These are phyloP conservation scores for Fagopyrum homotropicum DNA, from an alignment of 148 eudicot genomes.

Conservation along the genomic window DNA sequence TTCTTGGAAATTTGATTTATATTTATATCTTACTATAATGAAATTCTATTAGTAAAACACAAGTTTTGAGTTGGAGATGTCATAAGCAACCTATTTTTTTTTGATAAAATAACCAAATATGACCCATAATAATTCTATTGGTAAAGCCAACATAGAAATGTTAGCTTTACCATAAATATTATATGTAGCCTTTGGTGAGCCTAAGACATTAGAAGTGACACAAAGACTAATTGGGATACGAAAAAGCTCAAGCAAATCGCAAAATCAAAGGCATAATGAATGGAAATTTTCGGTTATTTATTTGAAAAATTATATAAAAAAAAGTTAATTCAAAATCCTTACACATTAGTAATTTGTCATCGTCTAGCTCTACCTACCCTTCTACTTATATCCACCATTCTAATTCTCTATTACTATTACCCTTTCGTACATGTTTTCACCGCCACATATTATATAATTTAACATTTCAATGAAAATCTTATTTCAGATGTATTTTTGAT, in stretches of 20 bases:
- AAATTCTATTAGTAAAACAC: no score
- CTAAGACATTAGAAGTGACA: conserved; percentile 4
- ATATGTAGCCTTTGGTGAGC: neutral
- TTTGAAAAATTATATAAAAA: no score
- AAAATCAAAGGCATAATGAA: conserved; percentile 26
- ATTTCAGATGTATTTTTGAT: no score
- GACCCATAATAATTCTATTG: neutral
- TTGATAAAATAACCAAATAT: neutral
- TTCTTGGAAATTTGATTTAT: no score
- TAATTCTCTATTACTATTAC: neutral
- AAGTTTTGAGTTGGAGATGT: no score
- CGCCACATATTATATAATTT: no score
- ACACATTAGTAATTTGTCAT: neutral
- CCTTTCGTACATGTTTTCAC: neutral
- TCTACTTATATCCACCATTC: neutral
- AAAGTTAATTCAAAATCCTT: neutral
- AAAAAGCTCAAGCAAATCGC: conserved; percentile 20
- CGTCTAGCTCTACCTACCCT: neutral
- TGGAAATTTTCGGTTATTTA: neutral
- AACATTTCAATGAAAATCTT: no score
- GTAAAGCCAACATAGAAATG: neutral
- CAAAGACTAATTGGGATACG: neutral
- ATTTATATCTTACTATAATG: no score
- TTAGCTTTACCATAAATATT: neutral
- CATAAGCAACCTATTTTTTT: no score